Base-by-base conservation (phyloP, 2,329 filamentous ascomycete species). In the Zasmidium citrigriseum region DNA sequence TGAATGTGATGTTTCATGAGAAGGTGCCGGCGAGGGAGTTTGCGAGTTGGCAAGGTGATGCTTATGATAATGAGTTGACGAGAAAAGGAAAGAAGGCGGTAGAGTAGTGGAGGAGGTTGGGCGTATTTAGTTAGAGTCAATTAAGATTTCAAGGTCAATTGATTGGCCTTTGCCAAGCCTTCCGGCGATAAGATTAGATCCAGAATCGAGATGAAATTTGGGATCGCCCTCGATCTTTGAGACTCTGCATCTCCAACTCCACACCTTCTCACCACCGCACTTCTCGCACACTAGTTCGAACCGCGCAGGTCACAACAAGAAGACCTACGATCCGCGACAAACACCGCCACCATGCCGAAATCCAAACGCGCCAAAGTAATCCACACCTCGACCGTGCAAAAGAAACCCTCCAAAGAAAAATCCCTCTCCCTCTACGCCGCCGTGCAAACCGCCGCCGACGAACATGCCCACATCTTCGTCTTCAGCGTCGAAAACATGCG, bases 401-500 rank as follows among this genome's bases (percentile, higher is more conserved):
- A 96, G 82, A 98, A 97, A 83, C 67, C 70, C 47, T 89, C 90
- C 78, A 96, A 96, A 81, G 89, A 97, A 77, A 80, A 87, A 60
- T 93, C 93, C 76, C 86, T 93, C 72, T 88, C 89, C 72, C 88
- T 98, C 63, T 96, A 93, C 80, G 82, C 89, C 77, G 91, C 90
- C 76, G 89, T 99, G 65, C 91, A 92, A 76, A 88, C 93, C 74
- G 88, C 87, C 71, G 83, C 96, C 60, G 89, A 92, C 73, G 81
- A 90, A 72, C 96, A 93, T 82, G 86, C 92, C 77, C 87, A 93
- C 82, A 89, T 93, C 79, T 96, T 96, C 78, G 90, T 97, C 73
- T 96, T 99, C 76, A 85, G 85, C 71, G 88, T 99, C 68, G 90
- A 96, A 74, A 97, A 98, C 82, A 96, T 96, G 91, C 91, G 95